Evolutionary conservation across 257 asterid species (phyloP), one percentile per base, ranked within the genome.

Genomic region (Nicotiana knightiana): DNA sequence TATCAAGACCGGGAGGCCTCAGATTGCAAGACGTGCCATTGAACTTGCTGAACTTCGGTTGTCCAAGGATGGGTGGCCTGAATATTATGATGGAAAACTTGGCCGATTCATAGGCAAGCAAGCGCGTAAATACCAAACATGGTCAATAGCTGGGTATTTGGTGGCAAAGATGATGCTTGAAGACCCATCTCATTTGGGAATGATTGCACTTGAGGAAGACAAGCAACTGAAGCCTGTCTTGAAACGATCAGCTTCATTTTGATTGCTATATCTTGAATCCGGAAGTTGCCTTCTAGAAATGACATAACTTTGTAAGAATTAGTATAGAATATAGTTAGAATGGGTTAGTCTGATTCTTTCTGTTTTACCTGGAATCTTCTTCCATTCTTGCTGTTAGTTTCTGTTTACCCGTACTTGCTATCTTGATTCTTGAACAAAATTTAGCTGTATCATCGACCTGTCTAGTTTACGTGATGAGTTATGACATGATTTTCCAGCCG

Each of bases 31-130:
- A 68, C 92, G 92, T 43, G 95, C 95, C 53, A 86, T 91, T 46
- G 93, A 89, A 79, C 90, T 89, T 37, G 90, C 90, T 28, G 95
- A 91, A 76, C 65, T 79, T 21, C 87, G 92, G 82, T 82, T 91
- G 65, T 86, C 91, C 5, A 91, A 88, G 88, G 95, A 91, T 66
- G 88, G 92, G 26, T 91, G 95, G 93, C 95, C 95, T 67, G 95
- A 91, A 68, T 91, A 91, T 66, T 91, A 90, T 55, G 95, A 90
- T 77, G 93, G 95, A 39, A 91, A 89, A 86, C 87, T 33, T 4
- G 95, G 95, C 12, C 80, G 91, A 30, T 90, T 54, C 70, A 78
- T 90, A 66, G 95, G 95, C 80, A 91, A 91, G 81, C 95, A 91
- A 85, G 92, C 93, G 21, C 88, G 93, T 5, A 90, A 86, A 81